These are phyloP conservation scores for Ophiostoma sp. DNA, from an alignment of 2,329 filamentous ascomycete species.

Conservation along the genomic window DNA sequence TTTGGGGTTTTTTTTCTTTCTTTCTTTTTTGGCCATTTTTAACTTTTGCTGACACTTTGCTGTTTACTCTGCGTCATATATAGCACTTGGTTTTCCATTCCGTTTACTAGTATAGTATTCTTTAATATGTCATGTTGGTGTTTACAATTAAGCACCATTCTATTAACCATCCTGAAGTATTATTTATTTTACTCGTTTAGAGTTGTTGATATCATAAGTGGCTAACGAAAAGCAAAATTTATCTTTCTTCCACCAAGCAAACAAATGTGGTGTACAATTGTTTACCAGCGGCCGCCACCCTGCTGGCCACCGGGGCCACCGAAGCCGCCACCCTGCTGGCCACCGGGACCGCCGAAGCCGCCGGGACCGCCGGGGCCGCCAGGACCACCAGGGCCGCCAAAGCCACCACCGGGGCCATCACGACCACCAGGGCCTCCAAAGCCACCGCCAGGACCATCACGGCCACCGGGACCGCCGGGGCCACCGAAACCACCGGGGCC, in stretches of 20 bases:
- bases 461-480: conserved; percentile 9
- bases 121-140: not conserved
- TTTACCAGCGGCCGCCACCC: conserved; percentile 18
- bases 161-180: not conserved
- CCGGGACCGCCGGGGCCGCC: not conserved
- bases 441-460: not conserved
- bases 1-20: not conserved
- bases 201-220: conserved; percentile 10
- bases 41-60: not conserved
- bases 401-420: not conserved
- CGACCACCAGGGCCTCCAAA: not conserved
- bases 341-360: not conserved
- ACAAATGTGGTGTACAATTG: not conserved
- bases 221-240: not conserved
- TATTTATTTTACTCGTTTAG: conserved; percentile 5
- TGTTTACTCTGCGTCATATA: not conserved
- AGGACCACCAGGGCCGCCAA: not conserved
- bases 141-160: not conserved
- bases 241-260: not conserved
- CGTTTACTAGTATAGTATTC: not conserved
- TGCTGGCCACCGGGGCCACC: conserved; percentile 10
- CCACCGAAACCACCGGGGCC: conserved; percentile 15
- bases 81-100: not conserved
- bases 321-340: conserved; percentile 10
- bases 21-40: not conserved